Conservation (phyloP, 169 alveolate species). For the Neospora caninum region DNA sequence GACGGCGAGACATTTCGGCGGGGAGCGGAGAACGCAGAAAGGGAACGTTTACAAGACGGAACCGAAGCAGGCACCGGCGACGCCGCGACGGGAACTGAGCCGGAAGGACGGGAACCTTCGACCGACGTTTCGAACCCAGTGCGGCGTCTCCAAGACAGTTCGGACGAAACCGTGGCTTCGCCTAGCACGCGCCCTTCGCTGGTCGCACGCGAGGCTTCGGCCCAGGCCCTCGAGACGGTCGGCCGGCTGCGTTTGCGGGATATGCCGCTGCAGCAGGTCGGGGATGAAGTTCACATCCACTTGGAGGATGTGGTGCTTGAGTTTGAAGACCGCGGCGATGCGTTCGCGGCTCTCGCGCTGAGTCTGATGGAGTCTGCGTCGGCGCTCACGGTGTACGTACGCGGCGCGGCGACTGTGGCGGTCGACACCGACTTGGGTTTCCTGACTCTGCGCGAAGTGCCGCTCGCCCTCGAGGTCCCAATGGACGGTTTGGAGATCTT, state of each 20-base stretch:
- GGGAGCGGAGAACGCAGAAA: neutral
- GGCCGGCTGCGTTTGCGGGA: neutral
- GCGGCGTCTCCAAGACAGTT: slow-evolving; percentile 20
- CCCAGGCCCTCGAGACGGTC: slow-evolving; percentile 18
- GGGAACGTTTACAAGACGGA: too few relatives aligned
- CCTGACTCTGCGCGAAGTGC: slow-evolving; percentile 31
- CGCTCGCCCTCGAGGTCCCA: slow-evolving; percentile 9
- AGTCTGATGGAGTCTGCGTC: neutral
- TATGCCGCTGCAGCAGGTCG: neutral
- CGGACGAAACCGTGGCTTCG: neutral
- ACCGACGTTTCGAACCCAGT: too few relatives aligned
- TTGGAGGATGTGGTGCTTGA: neutral
- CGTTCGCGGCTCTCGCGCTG: slow-evolving; percentile 47
- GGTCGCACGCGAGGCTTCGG: neutral
- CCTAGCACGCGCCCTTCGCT: neutral
- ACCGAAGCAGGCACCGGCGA: neutral
- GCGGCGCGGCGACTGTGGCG: slow-evolving; percentile 39
- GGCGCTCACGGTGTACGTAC: neutral
- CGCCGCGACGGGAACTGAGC: neutral
- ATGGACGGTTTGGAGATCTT: slow-evolving; percentile 37
- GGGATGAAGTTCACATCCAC: neutral
- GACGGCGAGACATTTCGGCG: neutral
- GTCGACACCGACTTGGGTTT: slow-evolving; percentile 23
- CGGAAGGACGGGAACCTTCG: too few relatives aligned
- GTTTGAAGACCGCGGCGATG: slow-evolving; percentile 29